Evolutionary conservation across 148 eudicot species (phyloP).

Genomic region (Fagopyrum homotropicum): DNA sequence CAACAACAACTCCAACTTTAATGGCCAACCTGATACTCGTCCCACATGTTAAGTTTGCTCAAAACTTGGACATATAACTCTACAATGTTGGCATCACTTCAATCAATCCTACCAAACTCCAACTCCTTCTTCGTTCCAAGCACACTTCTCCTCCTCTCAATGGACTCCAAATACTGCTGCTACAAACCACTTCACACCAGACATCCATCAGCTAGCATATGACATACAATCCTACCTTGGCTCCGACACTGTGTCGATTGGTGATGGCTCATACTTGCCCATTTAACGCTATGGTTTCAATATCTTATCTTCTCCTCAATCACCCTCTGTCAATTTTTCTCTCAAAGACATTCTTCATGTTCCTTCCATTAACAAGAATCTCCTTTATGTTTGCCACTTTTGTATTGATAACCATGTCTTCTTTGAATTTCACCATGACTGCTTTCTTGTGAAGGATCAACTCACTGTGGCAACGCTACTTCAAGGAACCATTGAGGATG

Average conservation of each 20-base stretch:
- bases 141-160: neutral
- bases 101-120: neutral
- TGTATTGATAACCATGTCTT: neutral
- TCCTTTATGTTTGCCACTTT: neutral
- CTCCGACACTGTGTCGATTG: neutral
- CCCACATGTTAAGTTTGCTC: neutral
- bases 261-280: neutral
- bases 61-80: neutral
- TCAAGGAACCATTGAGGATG: neutral
- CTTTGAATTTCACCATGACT: neutral
- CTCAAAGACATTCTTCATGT: neutral
- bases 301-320: neutral
- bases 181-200: neutral
- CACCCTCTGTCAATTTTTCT: neutral
- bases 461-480: neutral
- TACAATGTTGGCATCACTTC: neutral
- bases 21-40: neutral
- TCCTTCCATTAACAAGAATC: neutral
- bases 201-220: neutral
- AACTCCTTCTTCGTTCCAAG: neutral
- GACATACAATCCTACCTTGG: neutral
- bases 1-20: neutral
- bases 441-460: neutral
- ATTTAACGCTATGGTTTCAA: neutral
- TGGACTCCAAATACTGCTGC: neutral